phyloP scores from a whole-genome alignment of 202 grass and related monocot species.

The Carex sylvatica region DNA sequence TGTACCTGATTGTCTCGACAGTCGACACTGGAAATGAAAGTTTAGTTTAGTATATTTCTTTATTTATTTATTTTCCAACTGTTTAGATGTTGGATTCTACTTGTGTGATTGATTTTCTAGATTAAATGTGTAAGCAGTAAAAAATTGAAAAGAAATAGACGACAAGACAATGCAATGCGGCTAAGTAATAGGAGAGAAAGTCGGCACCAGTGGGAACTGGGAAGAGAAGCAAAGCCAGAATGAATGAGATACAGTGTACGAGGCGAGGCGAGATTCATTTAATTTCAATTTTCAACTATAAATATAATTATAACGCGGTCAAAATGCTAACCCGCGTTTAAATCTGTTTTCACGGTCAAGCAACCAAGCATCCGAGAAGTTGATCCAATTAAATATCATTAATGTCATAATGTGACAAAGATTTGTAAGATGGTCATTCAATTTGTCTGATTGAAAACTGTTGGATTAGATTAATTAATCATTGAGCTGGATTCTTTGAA shows the following conservation, averaged over 20 bases:
- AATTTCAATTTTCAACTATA: neutral
- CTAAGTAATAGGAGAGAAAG: neutral
- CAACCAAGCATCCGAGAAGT: slow-evolving; percentile 17
- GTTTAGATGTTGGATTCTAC: neutral
- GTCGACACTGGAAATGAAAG: neutral
- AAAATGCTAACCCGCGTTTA: slow-evolving; percentile 20
- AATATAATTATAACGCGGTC: neutral
- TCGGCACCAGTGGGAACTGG: slow-evolving; percentile 1
- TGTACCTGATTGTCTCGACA: neutral
- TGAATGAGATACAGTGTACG: neutral
- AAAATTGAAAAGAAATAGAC: too few species aligned
- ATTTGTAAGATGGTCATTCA: neutral
- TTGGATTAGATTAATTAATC: slow-evolving; percentile 13
- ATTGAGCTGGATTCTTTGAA: slow-evolving; percentile 18
- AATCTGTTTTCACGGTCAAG: slow-evolving; percentile 30
- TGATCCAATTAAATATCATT: neutral
- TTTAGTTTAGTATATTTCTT: neutral
- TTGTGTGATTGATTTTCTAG: neutral
- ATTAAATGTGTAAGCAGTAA: neutral
- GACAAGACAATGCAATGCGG: neutral
- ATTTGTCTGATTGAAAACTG: neutral
- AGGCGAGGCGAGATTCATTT: neutral
- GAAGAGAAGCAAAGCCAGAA: neutral
- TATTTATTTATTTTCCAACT: too few species aligned
- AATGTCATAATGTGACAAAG: neutral